phyloP scores from a whole-genome alignment of 2,329 filamentous ascomycete species.

The Sphaerostilbella broomeana region DNA sequence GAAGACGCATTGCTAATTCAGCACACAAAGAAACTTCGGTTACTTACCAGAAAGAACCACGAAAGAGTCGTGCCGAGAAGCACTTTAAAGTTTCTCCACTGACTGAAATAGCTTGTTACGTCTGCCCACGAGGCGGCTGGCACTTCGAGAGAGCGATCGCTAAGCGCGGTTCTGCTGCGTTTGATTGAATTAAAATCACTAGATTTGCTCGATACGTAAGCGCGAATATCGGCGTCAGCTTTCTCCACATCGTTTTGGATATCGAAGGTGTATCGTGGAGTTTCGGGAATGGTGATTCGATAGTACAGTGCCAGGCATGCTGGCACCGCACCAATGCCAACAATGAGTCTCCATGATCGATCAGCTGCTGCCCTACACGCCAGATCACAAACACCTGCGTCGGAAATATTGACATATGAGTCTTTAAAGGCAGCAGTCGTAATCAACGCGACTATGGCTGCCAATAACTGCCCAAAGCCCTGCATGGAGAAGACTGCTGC shows the following conservation, averaged over 20 bases:
- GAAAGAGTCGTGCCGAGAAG: constrained; percentile 70
- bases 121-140: constrained; percentile 67
- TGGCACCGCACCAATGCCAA: constrained; percentile 72
- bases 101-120: constrained; percentile 58
- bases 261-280: constrained; percentile 77
- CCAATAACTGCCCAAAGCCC: constrained; percentile 68
- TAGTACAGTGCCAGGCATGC: constrained; percentile 78
- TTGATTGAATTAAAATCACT: constrained; percentile 42
- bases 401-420: constrained; percentile 37
- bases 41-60: constrained; percentile 73
- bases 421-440: constrained; percentile 58
- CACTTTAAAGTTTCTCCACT: constrained; percentile 64
- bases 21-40: too few species aligned
- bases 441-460: constrained; percentile 64
- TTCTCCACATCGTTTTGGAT: constrained; percentile 69
- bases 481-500: constrained; percentile 81
- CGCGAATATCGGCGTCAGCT: constrained; percentile 64
- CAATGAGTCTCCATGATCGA: constrained; percentile 74
- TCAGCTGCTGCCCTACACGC: constrained; percentile 65
- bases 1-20: too few species aligned
- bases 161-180: constrained; percentile 45
- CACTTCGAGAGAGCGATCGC: constrained; percentile 49
- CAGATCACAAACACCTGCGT: constrained; percentile 46
- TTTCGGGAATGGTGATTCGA: constrained; percentile 79
- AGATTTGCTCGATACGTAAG: constrained; percentile 44